These are phyloP conservation scores for Alternaria panax DNA, from an alignment of 2,329 filamentous ascomycete genomes.

Conservation along the genomic window DNA sequence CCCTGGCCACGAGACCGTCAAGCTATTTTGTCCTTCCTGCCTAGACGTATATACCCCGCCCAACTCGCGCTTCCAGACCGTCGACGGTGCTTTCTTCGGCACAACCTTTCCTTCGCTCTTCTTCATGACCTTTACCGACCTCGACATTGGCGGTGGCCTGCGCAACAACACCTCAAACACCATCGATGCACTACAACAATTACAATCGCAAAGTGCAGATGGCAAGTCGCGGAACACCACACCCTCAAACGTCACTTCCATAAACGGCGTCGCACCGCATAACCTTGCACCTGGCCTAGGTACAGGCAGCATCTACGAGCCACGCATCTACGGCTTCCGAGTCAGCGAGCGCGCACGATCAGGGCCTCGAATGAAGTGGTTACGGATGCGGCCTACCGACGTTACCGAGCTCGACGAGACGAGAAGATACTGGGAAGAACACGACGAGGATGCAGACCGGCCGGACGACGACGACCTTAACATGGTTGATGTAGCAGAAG, in stretches of 20 bases:
- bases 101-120: constrained; percentile 97
- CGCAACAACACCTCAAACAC: constrained; percentile 59
- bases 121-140: constrained; percentile 97
- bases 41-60: constrained; percentile 97
- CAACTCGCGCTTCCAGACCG: constrained; percentile 95
- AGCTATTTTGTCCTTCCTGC: constrained; percentile 96
- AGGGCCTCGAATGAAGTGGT: constrained; percentile 96
- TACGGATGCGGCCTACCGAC: constrained; percentile 82
- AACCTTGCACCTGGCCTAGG: constrained; percentile 92
- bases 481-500: constrained; percentile 48
- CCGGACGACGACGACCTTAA: constrained; percentile 50
- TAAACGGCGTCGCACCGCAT: constrained; percentile 86
- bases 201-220: constrained; percentile 46
- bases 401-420: constrained; percentile 84
- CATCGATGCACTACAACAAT: constrained; percentile 44
- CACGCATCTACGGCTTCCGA: constrained; percentile 94
- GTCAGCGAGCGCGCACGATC: constrained; percentile 90
- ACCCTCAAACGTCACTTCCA: constrained; percentile 49
- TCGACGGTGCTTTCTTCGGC: constrained; percentile 97
- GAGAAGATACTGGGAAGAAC: constrained; percentile 53
- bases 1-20: constrained; percentile 95
- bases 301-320: constrained; percentile 84
- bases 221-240: constrained; percentile 46
- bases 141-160: constrained; percentile 79
- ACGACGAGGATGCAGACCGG: constrained; percentile 48